phyloP scores from a whole-genome alignment of 1,284 basidiomycete species.

The Thecaphora frezii region DNA sequence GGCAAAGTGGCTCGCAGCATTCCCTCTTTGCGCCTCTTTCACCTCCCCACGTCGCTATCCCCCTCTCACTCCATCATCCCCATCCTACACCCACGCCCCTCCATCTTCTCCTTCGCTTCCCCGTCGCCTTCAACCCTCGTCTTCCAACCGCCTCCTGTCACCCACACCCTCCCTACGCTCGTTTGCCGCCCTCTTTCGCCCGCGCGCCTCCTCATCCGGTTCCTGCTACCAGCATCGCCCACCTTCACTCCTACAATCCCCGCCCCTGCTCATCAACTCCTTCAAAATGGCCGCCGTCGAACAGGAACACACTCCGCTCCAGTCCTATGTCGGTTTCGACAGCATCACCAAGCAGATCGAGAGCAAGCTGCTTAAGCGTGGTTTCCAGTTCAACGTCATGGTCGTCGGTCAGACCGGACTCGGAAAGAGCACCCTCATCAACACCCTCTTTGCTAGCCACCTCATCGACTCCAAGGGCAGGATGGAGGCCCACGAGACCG shows the following conservation, averaged over 20 bases:
- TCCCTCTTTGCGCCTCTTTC: too few species aligned
- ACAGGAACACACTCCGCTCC: constrained; percentile 48
- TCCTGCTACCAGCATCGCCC: too few species aligned
- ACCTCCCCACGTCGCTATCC: too few species aligned
- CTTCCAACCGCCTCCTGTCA: neutral
- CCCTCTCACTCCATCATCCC: too few species aligned
- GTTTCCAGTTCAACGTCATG: constrained; percentile 88
- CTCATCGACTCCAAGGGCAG: constrained; percentile 97
- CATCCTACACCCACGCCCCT: constrained; percentile 2
- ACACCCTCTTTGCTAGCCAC: constrained; percentile 97
- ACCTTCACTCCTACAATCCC: neutral
- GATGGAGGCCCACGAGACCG: constrained; percentile 78
- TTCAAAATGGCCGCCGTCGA: constrained; percentile 29
- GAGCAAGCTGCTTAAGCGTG: constrained; percentile 97
- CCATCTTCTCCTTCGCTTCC: neutral
- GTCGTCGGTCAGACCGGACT: constrained; percentile 86
- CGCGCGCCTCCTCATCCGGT: constrained; percentile 1
- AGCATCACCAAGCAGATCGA: constrained; percentile 93
- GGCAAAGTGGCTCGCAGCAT: too few species aligned
- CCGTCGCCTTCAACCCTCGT: neutral
- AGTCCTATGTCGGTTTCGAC: constrained; percentile 60
- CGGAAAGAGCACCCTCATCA: constrained; percentile 96
- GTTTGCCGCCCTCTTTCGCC: neutral
- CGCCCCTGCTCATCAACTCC: neutral
- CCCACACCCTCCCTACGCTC: neutral